A percentile compares a stretch with the other conserved stretches of the same genome.
phyloP scores from a whole-genome alignment of 2,329 filamentous ascomycete genomes.

The Colletotrichum coccodes region DNA sequence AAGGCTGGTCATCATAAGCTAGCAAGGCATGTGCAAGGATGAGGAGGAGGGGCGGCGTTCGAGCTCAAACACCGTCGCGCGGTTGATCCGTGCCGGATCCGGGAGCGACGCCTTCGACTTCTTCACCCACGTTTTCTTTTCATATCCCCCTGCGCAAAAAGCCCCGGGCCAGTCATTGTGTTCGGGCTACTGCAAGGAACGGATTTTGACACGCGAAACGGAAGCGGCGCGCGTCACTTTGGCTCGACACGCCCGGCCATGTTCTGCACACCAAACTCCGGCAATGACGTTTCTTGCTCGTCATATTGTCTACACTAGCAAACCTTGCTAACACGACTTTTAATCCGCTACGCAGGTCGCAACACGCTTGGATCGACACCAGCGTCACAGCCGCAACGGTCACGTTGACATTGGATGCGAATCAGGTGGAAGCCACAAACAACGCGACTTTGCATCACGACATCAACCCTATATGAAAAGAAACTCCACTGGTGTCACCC shows the following conservation, averaged over 20 bases:
- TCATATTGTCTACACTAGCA: too few relatives aligned
- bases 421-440: neutral
- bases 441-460: too few relatives aligned
- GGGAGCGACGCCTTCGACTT: conserved; percentile 8
- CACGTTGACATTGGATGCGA: neutral
- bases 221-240: neutral
- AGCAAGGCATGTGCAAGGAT: too few relatives aligned
- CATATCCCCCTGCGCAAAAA: neutral
- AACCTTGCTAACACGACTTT: neutral
- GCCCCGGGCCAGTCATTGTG: neutral
- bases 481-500: neutral
- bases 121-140: neutral
- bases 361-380: neutral
- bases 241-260: neutral
- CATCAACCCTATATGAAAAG: neutral
- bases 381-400: neutral
- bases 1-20: neutral
- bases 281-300: neutral
- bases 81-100: conserved; percentile 13
- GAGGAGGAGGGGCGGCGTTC: neutral
- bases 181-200: conserved; percentile 2
- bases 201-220: neutral
- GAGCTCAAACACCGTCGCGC: neutral
- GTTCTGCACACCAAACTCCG: too few relatives aligned
- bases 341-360: neutral